A percentile compares a stretch with the other conserved stretches of the same genome.
phyloP scores from a whole-genome alignment of 495 filamentous ascomycete genomes.

The Amorphotheca resinae region DNA sequence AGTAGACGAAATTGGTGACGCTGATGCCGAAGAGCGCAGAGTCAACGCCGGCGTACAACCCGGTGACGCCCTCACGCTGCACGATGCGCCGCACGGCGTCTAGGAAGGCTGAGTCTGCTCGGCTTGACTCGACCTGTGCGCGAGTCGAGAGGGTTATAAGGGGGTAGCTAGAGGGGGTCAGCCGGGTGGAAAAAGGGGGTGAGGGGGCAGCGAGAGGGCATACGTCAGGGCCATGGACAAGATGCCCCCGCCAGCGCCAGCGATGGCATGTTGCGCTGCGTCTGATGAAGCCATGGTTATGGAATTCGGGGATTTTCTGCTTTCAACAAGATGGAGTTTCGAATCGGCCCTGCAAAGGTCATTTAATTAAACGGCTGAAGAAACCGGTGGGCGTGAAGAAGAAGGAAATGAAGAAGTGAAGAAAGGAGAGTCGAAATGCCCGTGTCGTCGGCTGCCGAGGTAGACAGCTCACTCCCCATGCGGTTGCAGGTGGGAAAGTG shows the following conservation, averaged over 20 bases:
- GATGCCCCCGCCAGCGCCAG: slow-evolving; percentile 81
- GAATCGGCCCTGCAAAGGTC: too few species aligned
- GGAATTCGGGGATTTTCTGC: neutral
- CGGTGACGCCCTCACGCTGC: slow-evolving; percentile 74
- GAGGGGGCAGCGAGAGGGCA: slow-evolving; percentile 16
- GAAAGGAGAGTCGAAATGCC: neutral
- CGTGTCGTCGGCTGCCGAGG: neutral
- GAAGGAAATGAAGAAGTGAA: neutral
- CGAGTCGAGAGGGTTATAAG: slow-evolving; percentile 95
- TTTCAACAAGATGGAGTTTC: too few species aligned
- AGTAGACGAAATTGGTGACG: slow-evolving; percentile 98
- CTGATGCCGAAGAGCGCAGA: slow-evolving; percentile 94
- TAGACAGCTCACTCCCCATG: too few species aligned
- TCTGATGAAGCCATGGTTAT: slow-evolving; percentile 32
- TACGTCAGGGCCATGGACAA: slow-evolving; percentile 93
- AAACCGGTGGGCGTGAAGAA: neutral
- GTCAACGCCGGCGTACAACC: slow-evolving; percentile 79
- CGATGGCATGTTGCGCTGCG: slow-evolving; percentile 81
- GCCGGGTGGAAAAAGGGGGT: neutral
- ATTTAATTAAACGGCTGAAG: too few species aligned
- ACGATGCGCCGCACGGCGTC: slow-evolving; percentile 79
- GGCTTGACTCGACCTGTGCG: slow-evolving; percentile 94
- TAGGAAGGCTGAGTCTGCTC: slow-evolving; percentile 68
- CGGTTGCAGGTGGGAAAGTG: neutral
- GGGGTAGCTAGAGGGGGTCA: slow-evolving; percentile 54